Base-by-base conservation (phyloP, 805 yeast genomes). In the Brettanomyces nanus region DNA sequence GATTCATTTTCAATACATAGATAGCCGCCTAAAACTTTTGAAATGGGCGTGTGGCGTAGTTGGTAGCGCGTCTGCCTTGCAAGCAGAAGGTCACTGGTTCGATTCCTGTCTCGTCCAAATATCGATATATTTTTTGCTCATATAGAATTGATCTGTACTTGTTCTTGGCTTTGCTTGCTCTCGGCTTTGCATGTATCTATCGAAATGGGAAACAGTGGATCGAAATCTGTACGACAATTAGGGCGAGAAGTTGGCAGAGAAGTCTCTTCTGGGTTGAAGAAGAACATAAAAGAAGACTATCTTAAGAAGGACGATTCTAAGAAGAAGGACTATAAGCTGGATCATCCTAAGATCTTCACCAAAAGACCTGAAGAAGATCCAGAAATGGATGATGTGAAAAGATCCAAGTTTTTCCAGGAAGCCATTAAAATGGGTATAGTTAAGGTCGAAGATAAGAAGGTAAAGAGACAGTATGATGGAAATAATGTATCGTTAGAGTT, bases 31-130 rank as follows among this genome's bases (percentile, higher is more conserved):
- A 23, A 23, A 23, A 23, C 7, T 23, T 9, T 23, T 31, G 15
- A 21, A 31, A 22, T 48, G 80, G 82, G 82, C 81, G 78, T 72
- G 78, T 76, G 79, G 83, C 81, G 81, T 72, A 76, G 83, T 75
- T 75, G 83, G 83, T 76, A 76, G 81, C 80, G 81, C 82, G 81
- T 69, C 67, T 69, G 77, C 82, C 77, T 75, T 74, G 82, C 82
- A 76, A 71, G 83, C 73, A 66, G 68, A 69, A 77, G 83, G 83
- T 75, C 83, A 71, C 65, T 69, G 81, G 82, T 77, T 77, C 82
- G 80, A 76, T 61, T 75, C 82, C 82, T 70, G 75, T 71, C 79
- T 72, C 78, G 81, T 76, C 82, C 81, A 75, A 42, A 33, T 29
- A 38, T 46, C 53, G 48, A 30, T n/a, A 22, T 22, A n/a, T 22